These are phyloP conservation scores for Hyaloscypha finlandica DNA, from an alignment of 495 filamentous ascomycete genomes.

Conservation along the genomic window DNA sequence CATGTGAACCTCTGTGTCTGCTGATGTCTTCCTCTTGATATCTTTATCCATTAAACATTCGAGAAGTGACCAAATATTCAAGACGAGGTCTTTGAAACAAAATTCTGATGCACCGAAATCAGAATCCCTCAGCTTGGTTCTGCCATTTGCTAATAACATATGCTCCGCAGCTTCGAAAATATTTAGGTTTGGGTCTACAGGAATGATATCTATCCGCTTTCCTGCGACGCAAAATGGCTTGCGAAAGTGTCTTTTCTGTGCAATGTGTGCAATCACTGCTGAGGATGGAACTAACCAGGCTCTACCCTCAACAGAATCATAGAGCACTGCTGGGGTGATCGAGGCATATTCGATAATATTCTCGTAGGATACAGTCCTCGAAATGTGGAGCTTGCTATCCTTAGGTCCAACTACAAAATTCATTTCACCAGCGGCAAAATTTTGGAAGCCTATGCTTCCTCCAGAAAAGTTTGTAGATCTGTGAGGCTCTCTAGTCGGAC, in stretches of 20 bases:
- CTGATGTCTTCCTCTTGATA: background rate
- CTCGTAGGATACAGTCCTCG: background rate
- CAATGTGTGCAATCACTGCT: constrained; percentile 4
- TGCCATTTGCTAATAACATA: background rate
- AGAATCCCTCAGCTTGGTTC: background rate
- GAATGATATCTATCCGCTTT: background rate
- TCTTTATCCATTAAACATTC: background rate
- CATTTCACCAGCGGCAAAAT: background rate
- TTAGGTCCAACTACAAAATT: constrained; percentile 1
- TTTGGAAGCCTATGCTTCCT: constrained; percentile 1
- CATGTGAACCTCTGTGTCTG: background rate
- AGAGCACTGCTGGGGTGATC: constrained; percentile 2
- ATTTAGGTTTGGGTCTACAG: background rate
- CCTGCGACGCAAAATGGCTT: background rate
- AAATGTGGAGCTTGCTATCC: background rate
- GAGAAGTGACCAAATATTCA: background rate
- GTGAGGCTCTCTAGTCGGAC: background rate
- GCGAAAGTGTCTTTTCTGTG: background rate
- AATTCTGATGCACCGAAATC: background rate
- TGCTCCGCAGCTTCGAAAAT: background rate
- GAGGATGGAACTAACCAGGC: constrained; percentile 6
- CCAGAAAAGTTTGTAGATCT: constrained; percentile 2
- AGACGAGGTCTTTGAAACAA: background rate
- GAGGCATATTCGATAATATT: background rate
- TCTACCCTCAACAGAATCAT: background rate